Evolutionary conservation across 768 basidiomycete genomes (phyloP).

Genomic region (Multifurca ochricompacta): DNA sequence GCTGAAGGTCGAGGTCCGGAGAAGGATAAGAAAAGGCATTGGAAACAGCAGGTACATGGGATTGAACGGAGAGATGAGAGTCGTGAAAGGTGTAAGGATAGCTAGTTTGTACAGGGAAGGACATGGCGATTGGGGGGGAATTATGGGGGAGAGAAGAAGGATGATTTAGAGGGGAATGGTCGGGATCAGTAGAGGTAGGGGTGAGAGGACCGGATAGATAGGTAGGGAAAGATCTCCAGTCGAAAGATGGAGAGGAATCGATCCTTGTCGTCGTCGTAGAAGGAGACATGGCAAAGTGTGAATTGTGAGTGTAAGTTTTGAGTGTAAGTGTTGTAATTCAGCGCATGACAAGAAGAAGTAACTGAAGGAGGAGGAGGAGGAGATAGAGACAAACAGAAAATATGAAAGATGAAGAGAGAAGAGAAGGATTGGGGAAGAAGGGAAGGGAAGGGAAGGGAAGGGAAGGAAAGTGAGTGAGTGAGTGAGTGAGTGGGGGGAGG

Average conservation of each 20-base stretch:
- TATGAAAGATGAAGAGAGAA: too few relatives aligned
- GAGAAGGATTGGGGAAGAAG: too few relatives aligned
- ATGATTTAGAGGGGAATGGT: conserved; percentile 3
- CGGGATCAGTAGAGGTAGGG: background rate
- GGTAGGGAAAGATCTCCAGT: conserved; percentile 15
- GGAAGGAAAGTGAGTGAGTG: too few relatives aligned
- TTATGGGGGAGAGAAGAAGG: background rate
- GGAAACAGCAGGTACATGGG: conserved; percentile 1
- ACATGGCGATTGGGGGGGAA: conserved; percentile 7
- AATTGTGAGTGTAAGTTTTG: too few relatives aligned
- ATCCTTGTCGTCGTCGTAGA: background rate
- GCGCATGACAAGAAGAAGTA: too few relatives aligned
- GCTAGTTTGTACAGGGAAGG: conserved; percentile 16
- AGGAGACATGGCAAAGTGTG: conserved; percentile 12
- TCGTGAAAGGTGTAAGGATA: conserved; percentile 19
- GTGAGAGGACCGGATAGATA: conserved; percentile 6
- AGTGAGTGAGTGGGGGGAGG: too few relatives aligned
- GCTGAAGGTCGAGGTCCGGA: conserved; percentile 14
- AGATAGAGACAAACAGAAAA: too few relatives aligned
- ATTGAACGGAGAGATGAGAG: conserved; percentile 9
- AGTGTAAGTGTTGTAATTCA: too few relatives aligned
- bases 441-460: too few relatives aligned
- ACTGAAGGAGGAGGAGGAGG: too few relatives aligned
- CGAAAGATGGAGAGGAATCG: background rate
- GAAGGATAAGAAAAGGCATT: conserved; percentile 11